Base-by-base conservation (phyloP, 2,329 filamentous ascomycete species). In the Fusarium goolgardi region DNA sequence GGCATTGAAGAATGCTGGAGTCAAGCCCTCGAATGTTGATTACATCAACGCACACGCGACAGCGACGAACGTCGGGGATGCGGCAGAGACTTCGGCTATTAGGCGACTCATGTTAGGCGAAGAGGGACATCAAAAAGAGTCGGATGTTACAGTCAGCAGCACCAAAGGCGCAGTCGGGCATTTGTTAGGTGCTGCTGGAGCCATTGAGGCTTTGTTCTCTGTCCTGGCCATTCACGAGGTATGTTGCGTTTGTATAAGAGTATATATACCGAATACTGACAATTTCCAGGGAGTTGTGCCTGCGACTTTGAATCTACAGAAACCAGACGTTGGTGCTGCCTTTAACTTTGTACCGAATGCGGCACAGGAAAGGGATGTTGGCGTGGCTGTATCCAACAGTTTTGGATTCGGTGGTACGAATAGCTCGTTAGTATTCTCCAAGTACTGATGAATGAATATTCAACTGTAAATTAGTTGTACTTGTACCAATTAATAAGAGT, bases 321-420 rank as follows among this genome's bases (percentile, higher is more conserved):
- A 86, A 9, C 84, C 89, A 8, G 87, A 90, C 43, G 83, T 88
- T 3, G 85, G 88, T 6, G 91, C 92, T 55, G 82, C 89, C 67
- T 97, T 95, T 81, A 97, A 98, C 76, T 95, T 97, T 77, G 89
- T 97, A 5, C 88, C 94, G 0, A 83, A 88, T 6, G 75, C 82
- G 45, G 85, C 93, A 1, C 94, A 97, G 78, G 78, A 91, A 53
- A 89, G 88, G 69, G 76, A 83, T 4, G 87, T 98, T 13, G 81
- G 88, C 59, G 90, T 95, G 23, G 92, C 92, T 7, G 73, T 99
- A 59, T 96, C 93, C 5, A 99, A 99, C 75, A 98, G 95, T 77
- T 99, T 99, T 80, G 96, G 96, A 0, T 99, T 99, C 81, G 96
- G 96, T 13, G 96, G 96, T 18, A 98, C 95, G 2, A 99, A 99